Evolutionary conservation across 805 yeast genomes (phyloP).

Genomic region (Nematodospora valgi): DNA sequence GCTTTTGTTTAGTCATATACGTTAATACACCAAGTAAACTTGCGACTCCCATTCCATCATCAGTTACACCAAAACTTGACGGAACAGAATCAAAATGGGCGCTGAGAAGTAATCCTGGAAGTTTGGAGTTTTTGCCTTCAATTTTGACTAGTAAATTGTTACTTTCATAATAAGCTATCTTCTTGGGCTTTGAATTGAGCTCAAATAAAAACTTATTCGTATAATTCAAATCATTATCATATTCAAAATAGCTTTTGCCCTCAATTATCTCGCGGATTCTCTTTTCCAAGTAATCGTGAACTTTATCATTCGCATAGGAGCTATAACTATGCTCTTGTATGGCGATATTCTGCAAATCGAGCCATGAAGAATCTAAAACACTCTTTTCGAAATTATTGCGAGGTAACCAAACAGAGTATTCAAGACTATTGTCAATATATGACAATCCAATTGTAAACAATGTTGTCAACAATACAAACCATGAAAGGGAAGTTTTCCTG

Average conservation of each 20-base stretch:
- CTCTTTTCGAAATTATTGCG: constrained; percentile 33
- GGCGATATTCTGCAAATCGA: constrained; percentile 67
- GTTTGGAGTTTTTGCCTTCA: constrained; percentile 53
- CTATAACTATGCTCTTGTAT: constrained; percentile 71
- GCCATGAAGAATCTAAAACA: constrained; percentile 54
- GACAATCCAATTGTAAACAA: constrained; percentile 38
- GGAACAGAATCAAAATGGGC: constrained; percentile 93
- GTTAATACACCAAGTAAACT: constrained; percentile 69
- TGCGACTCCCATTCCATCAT: constrained; percentile 88
- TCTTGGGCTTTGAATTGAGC: constrained; percentile 37
- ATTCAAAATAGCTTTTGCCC: constrained; percentile 28
- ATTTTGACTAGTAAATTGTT: constrained; percentile 76
- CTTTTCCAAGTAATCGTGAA: constrained; percentile 60
- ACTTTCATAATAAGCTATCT: constrained; percentile 75
- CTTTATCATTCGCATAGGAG: constrained; percentile 70
- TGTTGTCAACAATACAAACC: constrained; percentile 50
- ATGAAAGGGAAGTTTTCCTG: constrained; percentile 66
- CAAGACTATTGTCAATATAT: constrained; percentile 34
- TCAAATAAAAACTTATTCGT: constrained; percentile 49
- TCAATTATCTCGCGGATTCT: constrained; percentile 37
- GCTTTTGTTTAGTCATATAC: constrained; percentile 38
- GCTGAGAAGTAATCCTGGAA: constrained; percentile 70
- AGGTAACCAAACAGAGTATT: constrained; percentile 42
- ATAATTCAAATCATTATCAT: constrained; percentile 40
- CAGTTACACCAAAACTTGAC: constrained; percentile 82